Base-by-base conservation (phyloP, 345 rosid species). In the Eucalyptus sp. region DNA sequence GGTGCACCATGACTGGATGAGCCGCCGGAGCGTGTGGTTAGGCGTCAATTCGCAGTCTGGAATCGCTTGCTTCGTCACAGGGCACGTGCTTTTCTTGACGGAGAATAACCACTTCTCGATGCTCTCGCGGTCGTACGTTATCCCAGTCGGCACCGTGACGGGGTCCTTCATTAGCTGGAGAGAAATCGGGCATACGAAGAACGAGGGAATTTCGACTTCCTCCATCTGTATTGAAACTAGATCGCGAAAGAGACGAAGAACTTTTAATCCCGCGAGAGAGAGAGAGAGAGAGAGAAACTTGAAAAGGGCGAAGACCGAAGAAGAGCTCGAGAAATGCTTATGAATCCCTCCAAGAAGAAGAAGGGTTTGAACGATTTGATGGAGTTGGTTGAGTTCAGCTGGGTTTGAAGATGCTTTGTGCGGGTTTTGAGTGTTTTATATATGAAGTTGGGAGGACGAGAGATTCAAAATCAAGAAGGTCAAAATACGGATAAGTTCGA, bases 1-100 rank as follows among this genome's bases (percentile, higher is more conserved):
- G 14, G 94, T 95, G 89, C 99, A 97, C 99, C 99, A 97, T 24
- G 99, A 95, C 90, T 97, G 99, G 86, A 97, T 94, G 60, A 97
- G 90, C 24, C 99, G 94, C 14, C 97, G 96, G 48, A 97, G 94
- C 68, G 97, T 97, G 89, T 96, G 96, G 91, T 97, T 97, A 6
- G 99, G 99, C 0, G 99, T 97, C 17, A 96, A 91, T 24, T 91
- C 87, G 62, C 93, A 94, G 10, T 92, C 25, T 81, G 91, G 86
- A 3, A 97, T 88, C 85, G 88, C 91, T 87, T 94, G 98, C 89
- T 95, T 97, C 13, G 99, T 96, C 52, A 96, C 93, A 17, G 91
- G 91, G 88, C 91, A 90, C 17, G 89, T 86, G 86, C 16, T 10
- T 80, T 68, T 68, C n/a, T 48, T 54, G 60, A 49, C 46, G 18